Evolutionary conservation across 768 basidiomycete genomes (phyloP).

Genomic region (Lanmaoa pseudosensibilis): DNA sequence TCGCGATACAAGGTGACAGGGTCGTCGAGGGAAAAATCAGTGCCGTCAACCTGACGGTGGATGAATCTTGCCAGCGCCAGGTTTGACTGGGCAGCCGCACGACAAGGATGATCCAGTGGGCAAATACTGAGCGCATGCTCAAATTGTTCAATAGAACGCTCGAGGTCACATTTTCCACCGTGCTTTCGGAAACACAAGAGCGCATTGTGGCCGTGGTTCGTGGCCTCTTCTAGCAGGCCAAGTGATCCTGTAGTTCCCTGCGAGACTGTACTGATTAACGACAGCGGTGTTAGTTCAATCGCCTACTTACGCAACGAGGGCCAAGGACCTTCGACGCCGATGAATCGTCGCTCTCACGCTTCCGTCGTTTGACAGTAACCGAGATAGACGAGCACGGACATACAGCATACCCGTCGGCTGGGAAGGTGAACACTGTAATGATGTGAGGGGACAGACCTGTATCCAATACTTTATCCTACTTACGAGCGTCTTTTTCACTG

Average conservation of each 20-base stretch:
- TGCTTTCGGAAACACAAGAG: background rate
- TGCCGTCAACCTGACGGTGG: background rate
- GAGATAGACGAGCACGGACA: background rate
- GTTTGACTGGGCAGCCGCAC: background rate
- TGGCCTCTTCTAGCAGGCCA: too few relatives aligned
- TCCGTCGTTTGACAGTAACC: background rate
- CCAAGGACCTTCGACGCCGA: too few relatives aligned
- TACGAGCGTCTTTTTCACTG: background rate
- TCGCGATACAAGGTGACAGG: background rate
- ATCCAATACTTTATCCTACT: background rate
- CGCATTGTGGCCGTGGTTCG: background rate
- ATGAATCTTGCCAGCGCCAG: background rate
- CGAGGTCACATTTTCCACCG: background rate
- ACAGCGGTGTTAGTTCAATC: background rate
- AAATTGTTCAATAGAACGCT: background rate
- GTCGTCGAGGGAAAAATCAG: background rate
- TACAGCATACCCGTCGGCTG: background rate
- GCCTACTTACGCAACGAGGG: background rate
- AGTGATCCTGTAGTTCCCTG: background rate
- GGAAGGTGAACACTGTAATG: background rate
- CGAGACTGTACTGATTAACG: too few relatives aligned
- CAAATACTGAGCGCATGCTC: background rate
- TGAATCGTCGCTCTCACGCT: background rate
- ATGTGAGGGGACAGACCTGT: background rate
- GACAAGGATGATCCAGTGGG: conserved; percentile 1